Conservation (phyloP, 805 yeast genomes). For the Saturnispora ahearnii region DNA sequence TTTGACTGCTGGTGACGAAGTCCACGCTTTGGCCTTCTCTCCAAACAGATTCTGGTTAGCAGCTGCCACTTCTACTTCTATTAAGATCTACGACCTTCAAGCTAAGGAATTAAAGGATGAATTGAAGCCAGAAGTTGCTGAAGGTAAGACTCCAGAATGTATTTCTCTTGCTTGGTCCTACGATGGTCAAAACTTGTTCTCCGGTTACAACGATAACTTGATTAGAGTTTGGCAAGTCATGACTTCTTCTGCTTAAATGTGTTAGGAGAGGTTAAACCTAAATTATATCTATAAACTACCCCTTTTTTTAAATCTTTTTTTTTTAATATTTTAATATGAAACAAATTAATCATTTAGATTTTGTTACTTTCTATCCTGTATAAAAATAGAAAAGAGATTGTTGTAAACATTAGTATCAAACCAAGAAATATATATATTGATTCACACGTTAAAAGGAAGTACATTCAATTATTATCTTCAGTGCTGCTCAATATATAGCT, state of each 20-base stretch:
- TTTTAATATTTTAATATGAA: constrained; percentile 3
- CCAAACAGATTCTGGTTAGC: constrained; percentile 99
- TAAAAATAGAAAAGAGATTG: neutral
- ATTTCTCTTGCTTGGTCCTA: constrained; percentile 99
- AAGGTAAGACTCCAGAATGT: constrained; percentile 97
- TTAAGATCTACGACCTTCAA: constrained; percentile 97
- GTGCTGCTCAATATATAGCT: constrained; percentile 21
- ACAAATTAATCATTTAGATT: neutral
- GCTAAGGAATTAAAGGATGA: constrained; percentile 91
- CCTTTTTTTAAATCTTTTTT: constrained; percentile 7
- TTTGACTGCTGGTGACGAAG: constrained; percentile 91
- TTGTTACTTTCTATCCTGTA: neutral
- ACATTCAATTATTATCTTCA: neutral
- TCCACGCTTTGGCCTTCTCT: constrained; percentile 97
- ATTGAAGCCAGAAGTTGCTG: constrained; percentile 95
- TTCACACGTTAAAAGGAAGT: neutral
- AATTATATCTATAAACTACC: neutral
- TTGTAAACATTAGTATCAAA: neutral
- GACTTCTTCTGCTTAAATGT: constrained; percentile 49
- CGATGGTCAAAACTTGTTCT: constrained; percentile 98
- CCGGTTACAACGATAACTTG: constrained; percentile 99
- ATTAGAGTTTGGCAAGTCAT: constrained; percentile 99
- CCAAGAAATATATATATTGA: too few species aligned
- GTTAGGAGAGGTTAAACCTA: neutral
- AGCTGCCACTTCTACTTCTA: constrained; percentile 97